Evolutionary conservation across 2,329 filamentous ascomycete species (phyloP).

Genomic region (Colletotrichum eremochloae): DNA sequence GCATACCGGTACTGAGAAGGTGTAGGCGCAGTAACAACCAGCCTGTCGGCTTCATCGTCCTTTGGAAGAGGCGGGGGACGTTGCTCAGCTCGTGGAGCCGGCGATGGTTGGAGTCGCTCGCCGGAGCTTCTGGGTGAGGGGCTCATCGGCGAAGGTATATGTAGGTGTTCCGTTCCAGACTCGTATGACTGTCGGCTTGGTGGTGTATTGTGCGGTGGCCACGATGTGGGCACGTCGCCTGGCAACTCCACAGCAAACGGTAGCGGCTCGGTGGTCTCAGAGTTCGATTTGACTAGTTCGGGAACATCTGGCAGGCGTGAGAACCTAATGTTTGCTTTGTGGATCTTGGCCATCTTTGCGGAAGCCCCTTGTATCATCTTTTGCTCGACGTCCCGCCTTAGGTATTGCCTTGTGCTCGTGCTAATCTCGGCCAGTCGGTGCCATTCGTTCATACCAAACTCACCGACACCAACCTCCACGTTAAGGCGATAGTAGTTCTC

Average conservation of each 20-base stretch:
- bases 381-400: conserved; percentile 80
- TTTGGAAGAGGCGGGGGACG: conserved; percentile 50
- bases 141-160: conserved; percentile 51
- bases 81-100: conserved; percentile 48
- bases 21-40: conserved; percentile 69
- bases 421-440: conserved; percentile 93
- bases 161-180: conserved; percentile 65
- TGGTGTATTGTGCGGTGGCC: conserved; percentile 52
- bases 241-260: conserved; percentile 71
- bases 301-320: conserved; percentile 63
- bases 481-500: conserved; percentile 98
- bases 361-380: conserved; percentile 82
- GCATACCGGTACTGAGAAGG: conserved; percentile 70
- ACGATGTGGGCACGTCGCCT: conserved; percentile 62
- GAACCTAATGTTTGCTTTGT: conserved; percentile 79
- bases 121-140: conserved; percentile 66
- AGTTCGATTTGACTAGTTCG: conserved; percentile 58
- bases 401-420: conserved; percentile 88
- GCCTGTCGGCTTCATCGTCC: conserved; percentile 64
- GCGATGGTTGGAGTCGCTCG: conserved; percentile 57
- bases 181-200: conserved; percentile 68
- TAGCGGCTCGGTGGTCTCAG: conserved; percentile 60
- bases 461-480: conserved; percentile 94
- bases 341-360: conserved; percentile 85
- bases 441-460: conserved; percentile 99